phyloP scores from a whole-genome alignment of 2,329 filamentous ascomycete species.

The Domatiomyces catenatus region DNA sequence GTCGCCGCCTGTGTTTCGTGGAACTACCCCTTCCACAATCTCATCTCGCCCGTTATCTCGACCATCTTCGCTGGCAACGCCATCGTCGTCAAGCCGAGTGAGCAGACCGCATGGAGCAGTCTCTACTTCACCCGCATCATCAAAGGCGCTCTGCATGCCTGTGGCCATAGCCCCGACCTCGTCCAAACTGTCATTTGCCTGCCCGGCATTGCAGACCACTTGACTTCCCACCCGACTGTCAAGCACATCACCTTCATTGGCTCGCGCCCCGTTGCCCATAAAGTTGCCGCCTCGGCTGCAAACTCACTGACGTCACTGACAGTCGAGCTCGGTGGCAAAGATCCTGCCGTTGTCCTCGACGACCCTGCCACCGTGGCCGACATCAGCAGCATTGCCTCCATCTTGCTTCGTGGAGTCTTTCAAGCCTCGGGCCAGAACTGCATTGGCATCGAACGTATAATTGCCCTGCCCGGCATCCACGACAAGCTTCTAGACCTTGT shows the following conservation, averaged over 20 bases:
- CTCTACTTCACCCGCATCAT: slow-evolving; percentile 67
- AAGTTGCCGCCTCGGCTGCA: slow-evolving; percentile 74
- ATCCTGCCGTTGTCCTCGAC: slow-evolving; percentile 78
- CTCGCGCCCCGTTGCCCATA: slow-evolving; percentile 68
- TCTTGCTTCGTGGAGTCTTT: slow-evolving; percentile 83
- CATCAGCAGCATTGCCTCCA: slow-evolving; percentile 58
- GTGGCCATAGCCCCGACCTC: slow-evolving; percentile 66
- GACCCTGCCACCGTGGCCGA: slow-evolving; percentile 44
- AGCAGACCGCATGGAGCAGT: slow-evolving; percentile 89
- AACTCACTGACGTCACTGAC: slow-evolving; percentile 74
- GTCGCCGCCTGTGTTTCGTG: slow-evolving; percentile 86
- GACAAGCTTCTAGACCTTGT: slow-evolving; percentile 55
- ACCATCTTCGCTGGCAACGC: slow-evolving; percentile 82
- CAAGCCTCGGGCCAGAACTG: slow-evolving; percentile 88
- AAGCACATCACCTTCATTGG: slow-evolving; percentile 93
- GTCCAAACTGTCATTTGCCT: slow-evolving; percentile 80
- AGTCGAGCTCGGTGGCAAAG: slow-evolving; percentile 88
- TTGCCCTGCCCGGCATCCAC: slow-evolving; percentile 65
- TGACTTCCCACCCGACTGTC: slow-evolving; percentile 74
- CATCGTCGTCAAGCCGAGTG: slow-evolving; percentile 83
- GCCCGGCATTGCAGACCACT: slow-evolving; percentile 61
- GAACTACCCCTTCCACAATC: slow-evolving; percentile 96
- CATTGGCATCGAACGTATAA: slow-evolving; percentile 87
- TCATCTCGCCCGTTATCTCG: slow-evolving; percentile 80
- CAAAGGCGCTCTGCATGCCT: slow-evolving; percentile 61